Evolutionary conservation across 2,329 filamentous ascomycete species (phyloP), one percentile per base, ranked within the genome.

Genomic region (Penicillium capsulatum): DNA sequence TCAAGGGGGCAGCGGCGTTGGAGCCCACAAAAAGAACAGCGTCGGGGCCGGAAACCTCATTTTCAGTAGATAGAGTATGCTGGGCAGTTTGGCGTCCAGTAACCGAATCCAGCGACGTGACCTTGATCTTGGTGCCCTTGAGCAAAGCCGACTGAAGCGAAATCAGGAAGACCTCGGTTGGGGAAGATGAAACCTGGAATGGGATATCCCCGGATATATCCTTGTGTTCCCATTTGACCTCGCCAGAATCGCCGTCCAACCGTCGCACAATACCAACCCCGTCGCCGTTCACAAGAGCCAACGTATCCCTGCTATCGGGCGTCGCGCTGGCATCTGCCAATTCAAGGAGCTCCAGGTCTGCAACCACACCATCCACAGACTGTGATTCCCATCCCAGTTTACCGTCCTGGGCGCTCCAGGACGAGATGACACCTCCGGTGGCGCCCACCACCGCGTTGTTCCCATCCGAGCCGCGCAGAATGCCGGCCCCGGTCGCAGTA

Each of bases 361-460:
- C 55, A 29, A 63, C 55, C 13, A 57, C 42, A 14, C 55, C 66
- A 31, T 65, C 83, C 5, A 64, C 60, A 41, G 87, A 80, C 33
- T 73, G 70, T 29, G 75, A 74, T 42, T 80, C 79, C 88, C 92
- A 98, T 26, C 80, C 73, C 48, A 86, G 77, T 55, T 84, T 81
- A 17, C 92, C 92, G 54, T 83, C 86, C 34, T 84, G 72, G 24
- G 88, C 87, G 66, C 87, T 84, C 90, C 90, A 97, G 10, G 84
- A 79, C 38, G 84, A 78, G 17, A 96, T 80, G 34, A 77, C 76
- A 47, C 73, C 72, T 11, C 83, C 87, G 26, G 81, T 68, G 1
- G 84, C 89, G 51, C 84, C 84, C 26, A 89, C 76, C 13, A 97
- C 70, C 60, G 83, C 84, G 52, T 84, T 81, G 61, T 91, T 84